Percentiles rank a stretch among this genome's conserved stretches.
Evolutionary conservation across 2,329 filamentous ascomycete genomes (phyloP).

Genomic region (Colletotrichum scovillei): DNA sequence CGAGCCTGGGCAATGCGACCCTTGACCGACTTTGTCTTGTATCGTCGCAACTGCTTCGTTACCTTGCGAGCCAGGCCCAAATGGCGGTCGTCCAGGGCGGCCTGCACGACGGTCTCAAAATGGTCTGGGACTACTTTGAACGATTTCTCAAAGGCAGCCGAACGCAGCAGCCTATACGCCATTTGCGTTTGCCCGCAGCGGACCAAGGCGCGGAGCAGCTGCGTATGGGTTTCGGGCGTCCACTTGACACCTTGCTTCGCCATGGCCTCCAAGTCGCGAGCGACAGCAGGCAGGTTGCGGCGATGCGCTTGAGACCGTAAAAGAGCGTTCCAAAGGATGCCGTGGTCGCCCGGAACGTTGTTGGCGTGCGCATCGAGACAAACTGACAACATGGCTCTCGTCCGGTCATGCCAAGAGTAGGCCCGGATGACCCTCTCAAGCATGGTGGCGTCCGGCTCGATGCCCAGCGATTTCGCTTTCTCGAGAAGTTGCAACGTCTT

Average conservation of each 20-base stretch:
- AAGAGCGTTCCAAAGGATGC: constrained; percentile 82
- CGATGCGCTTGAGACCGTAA: constrained; percentile 75
- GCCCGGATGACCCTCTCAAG: constrained; percentile 70
- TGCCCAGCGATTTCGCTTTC: constrained; percentile 67
- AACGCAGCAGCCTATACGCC: constrained; percentile 60
- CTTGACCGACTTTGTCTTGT: constrained; percentile 55
- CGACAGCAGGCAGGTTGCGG: constrained; percentile 62
- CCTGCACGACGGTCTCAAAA: constrained; percentile 64
- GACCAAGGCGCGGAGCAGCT: constrained; percentile 61
- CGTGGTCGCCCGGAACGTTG: constrained; percentile 60
- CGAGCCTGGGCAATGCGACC: constrained; percentile 56
- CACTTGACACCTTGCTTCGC: constrained; percentile 57
- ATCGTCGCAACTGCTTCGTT: constrained; percentile 56
- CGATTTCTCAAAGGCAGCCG: constrained; percentile 54
- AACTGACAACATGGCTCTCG: constrained; percentile 50
- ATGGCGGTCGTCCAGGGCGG: constrained; percentile 59
- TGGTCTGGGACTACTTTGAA: constrained; percentile 61
- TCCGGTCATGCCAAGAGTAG: constrained; percentile 61
- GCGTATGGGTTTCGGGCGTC: constrained; percentile 61
- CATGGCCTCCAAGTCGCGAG: constrained; percentile 62
- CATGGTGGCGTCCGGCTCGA: constrained; percentile 69
- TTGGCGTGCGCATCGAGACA: constrained; percentile 62
- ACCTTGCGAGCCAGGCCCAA: constrained; percentile 50
- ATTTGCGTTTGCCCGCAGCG: constrained; percentile 61
- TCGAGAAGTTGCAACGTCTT: constrained; percentile 74